Percentiles rank a stretch among this genome's conserved stretches.
These are phyloP conservation scores for Amphibolis antarctica DNA, from an alignment of 106 monocot genomes.

Conservation along the genomic window DNA sequence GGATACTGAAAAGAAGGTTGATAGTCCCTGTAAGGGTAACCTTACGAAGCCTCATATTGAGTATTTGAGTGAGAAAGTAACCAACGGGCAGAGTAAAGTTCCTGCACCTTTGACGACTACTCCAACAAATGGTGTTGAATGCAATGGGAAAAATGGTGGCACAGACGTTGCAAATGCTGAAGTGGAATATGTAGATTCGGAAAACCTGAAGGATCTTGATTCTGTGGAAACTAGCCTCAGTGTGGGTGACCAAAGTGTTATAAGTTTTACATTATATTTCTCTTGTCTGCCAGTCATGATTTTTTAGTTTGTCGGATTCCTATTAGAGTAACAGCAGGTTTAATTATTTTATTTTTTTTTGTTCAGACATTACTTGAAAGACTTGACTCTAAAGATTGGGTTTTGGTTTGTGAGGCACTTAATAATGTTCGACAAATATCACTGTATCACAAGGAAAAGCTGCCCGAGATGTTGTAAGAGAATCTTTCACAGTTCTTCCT, in stretches of 20 bases:
- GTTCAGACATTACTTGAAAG: conserved; percentile 55
- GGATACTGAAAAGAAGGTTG: conserved; percentile 9
- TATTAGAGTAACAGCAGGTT: not conserved
- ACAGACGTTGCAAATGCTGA: conserved; percentile 36
- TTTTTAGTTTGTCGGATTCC: not conserved
- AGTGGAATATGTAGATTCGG: conserved; percentile 86
- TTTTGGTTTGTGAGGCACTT: conserved; percentile 77
- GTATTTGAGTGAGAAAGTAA: conserved; percentile 19
- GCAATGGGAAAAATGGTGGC: conserved; percentile 23
- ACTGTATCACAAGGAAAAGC: conserved; percentile 70
- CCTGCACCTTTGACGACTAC: conserved; percentile 11
- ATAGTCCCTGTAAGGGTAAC: conserved; percentile 24
- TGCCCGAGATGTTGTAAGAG: conserved; percentile 70
- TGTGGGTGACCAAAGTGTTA: conserved; percentile 15
- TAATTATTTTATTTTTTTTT: conserved; percentile 4
- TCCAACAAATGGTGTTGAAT: conserved; percentile 13
- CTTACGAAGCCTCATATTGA: conserved; percentile 28
- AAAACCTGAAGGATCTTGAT: conserved; percentile 61
- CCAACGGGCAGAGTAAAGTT: conserved; percentile 23
- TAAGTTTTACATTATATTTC: not conserved
- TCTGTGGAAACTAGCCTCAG: conserved; percentile 45
- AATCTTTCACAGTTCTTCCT: not conserved
- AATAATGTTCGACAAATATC: conserved; percentile 92
- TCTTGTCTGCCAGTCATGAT: not conserved
- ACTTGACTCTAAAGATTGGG: conserved; percentile 88